Conservation (phyloP, 2,329 filamentous ascomycete genomes). For the Didymosphaeria variabile region DNA sequence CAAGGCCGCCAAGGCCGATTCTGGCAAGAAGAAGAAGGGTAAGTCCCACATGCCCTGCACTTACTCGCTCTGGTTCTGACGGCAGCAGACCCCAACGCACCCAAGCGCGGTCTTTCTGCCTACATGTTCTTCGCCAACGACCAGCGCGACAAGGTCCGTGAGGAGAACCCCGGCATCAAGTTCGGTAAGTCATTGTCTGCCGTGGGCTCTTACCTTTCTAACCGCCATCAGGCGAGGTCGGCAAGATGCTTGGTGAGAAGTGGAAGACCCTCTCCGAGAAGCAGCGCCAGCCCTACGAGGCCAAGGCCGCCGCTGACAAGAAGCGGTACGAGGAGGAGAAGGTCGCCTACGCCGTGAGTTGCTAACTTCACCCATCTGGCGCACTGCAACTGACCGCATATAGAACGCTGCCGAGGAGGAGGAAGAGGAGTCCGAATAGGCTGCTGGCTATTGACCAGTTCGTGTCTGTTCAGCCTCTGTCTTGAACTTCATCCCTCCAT, state of each 20-base stretch:
- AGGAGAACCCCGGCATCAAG: slow-evolving; percentile 96
- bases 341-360: slow-evolving; percentile 68
- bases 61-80: slow-evolving; percentile 7
- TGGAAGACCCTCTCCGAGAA: slow-evolving; percentile 97
- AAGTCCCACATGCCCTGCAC: slow-evolving; percentile 30
- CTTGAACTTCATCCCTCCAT: slow-evolving; percentile 26
- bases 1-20: slow-evolving; percentile 63
- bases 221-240: slow-evolving; percentile 80
- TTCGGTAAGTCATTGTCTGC: slow-evolving; percentile 72
- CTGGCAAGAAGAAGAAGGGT: slow-evolving; percentile 79
- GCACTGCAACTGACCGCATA: slow-evolving; percentile 24
- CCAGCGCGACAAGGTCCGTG: slow-evolving; percentile 96
- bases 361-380: neutral
- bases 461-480: slow-evolving; percentile 16
- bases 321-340: slow-evolving; percentile 99
- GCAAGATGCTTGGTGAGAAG: slow-evolving; percentile 96
- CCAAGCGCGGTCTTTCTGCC: slow-evolving; percentile 98
- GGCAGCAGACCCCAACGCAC: slow-evolving; percentile 85
- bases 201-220: slow-evolving; percentile 20
- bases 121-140: slow-evolving; percentile 99
- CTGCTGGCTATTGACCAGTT: neutral
- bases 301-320: slow-evolving; percentile 97
- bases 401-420: slow-evolving; percentile 47
- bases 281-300: slow-evolving; percentile 92
- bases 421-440: slow-evolving; percentile 53